phyloP scores from a whole-genome alignment of 1,284 basidiomycete genomes.

The Cerioporus squamosus region DNA sequence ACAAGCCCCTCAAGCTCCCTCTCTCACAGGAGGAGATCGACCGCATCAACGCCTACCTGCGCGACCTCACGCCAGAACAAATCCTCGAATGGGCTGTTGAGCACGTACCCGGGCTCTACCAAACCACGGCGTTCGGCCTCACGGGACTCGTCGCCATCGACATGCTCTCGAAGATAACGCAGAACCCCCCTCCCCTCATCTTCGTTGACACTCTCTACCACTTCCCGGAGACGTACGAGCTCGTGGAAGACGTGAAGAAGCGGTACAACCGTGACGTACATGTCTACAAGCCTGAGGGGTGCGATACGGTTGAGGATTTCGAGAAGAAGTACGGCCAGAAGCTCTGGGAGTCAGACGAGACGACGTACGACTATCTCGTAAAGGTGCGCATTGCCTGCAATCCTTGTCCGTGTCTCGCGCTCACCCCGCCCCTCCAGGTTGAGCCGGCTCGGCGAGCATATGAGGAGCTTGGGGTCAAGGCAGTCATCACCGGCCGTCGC shows the following conservation, averaged over 20 bases:
- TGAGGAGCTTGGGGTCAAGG: slow-evolving; percentile 76
- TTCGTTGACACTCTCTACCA: slow-evolving; percentile 98
- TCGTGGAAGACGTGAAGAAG: slow-evolving; percentile 81
- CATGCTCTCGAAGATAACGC: slow-evolving; percentile 85
- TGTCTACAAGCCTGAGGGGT: slow-evolving; percentile 82
- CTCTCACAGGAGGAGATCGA: slow-evolving; percentile 66
- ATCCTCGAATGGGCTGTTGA: slow-evolving; percentile 85
- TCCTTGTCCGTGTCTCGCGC: too few species aligned
- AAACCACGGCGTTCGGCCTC: slow-evolving; percentile 94
- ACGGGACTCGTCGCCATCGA: slow-evolving; percentile 91
- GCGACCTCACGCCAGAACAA: slow-evolving; percentile 74
- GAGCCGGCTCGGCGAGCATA: slow-evolving; percentile 95
- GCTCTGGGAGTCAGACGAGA: slow-evolving; percentile 91
- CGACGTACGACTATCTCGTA: slow-evolving; percentile 89
- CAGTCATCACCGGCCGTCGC: slow-evolving; percentile 94
- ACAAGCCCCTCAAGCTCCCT: slow-evolving; percentile 63
- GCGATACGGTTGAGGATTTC: slow-evolving; percentile 75
- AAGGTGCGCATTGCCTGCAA: slow-evolving; percentile 60
- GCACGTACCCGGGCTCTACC: slow-evolving; percentile 80
- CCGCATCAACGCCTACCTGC: slow-evolving; percentile 76
- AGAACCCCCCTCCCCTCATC: slow-evolving; percentile 73
- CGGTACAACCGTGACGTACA: slow-evolving; percentile 79
- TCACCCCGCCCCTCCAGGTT: slow-evolving; percentile 55
- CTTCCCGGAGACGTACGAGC: slow-evolving; percentile 90
- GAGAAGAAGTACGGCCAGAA: slow-evolving; percentile 82